Conservation (phyloP, 306 rosid genomes). For the Rubus idaeus region DNA sequence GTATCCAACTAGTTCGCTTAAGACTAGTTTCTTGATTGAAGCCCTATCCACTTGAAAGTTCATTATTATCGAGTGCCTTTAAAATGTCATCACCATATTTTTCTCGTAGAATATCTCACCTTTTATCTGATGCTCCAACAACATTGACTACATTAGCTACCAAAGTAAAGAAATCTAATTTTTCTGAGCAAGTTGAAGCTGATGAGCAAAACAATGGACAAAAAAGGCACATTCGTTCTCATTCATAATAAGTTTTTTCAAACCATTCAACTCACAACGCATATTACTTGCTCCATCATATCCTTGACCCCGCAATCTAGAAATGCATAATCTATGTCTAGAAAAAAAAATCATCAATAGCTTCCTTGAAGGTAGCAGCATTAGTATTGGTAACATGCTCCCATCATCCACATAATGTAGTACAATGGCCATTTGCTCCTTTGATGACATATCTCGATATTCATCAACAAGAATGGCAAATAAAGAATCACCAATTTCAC, state of each 20-base stretch:
- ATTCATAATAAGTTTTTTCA: too few species aligned
- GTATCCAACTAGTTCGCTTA: neutral
- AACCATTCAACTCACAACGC: too few species aligned
- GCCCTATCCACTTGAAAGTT: neutral
- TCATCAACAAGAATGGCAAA: conserved; percentile 5
- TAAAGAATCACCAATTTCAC: neutral
- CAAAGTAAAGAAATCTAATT: neutral
- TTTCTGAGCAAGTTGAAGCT: conserved; percentile 7
- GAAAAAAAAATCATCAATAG: neutral
- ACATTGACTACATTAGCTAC: neutral
- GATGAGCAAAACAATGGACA: conserved; percentile 17
- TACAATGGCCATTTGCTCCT: conserved; percentile 7
- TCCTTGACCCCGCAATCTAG: too few species aligned
- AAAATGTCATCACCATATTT: neutral
- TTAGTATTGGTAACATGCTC: neutral
- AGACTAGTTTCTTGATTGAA: neutral
- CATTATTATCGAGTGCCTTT: neutral
- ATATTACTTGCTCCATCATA: too few species aligned
- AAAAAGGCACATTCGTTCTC: neutral
- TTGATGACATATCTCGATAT: neutral
- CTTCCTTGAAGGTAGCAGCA: neutral
- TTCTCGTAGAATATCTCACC: neutral
- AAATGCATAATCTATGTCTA: neutral
- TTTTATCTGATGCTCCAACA: neutral
- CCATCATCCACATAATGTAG: neutral